These are phyloP conservation scores for Talaromyces sp. DNA, from an alignment of 2,329 filamentous ascomycete species.

Conservation along the genomic window DNA sequence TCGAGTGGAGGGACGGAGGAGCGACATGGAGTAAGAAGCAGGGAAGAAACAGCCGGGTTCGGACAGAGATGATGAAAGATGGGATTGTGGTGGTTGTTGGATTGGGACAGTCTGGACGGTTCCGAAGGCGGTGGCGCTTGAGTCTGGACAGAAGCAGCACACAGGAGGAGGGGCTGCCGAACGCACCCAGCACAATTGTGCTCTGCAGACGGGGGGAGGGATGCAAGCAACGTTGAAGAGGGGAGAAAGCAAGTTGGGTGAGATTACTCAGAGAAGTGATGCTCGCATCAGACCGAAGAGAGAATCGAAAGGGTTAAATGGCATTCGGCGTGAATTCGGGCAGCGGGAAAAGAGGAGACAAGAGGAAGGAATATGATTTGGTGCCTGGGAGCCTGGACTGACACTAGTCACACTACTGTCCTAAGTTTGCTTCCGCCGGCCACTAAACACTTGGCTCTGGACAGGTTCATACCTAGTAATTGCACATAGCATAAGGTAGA, in stretches of 20 bases:
- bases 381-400: background rate
- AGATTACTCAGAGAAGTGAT: too few relatives aligned
- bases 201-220: background rate
- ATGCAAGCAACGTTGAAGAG: background rate
- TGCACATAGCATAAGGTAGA: background rate
- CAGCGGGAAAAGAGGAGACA: slow-evolving; percentile 2
- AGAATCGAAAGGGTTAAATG: background rate
- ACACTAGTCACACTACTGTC: background rate
- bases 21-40: slow-evolving; percentile 27
- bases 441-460: background rate
- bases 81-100: background rate
- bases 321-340: background rate
- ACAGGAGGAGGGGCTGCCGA: slow-evolving; percentile 1
- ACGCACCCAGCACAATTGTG: background rate
- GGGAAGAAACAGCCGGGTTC: slow-evolving; percentile 7
- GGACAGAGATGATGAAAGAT: background rate
- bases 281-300: background rate
- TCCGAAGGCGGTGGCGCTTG: slow-evolving; percentile 14
- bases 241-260: background rate
- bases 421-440: too few relatives aligned
- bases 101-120: background rate
- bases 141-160: slow-evolving; percentile 4
- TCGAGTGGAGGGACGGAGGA: slow-evolving; percentile 21
- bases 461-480: too few relatives aligned
- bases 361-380: too few relatives aligned